Conservation (phyloP, 140 eudicot species). For the Flaveria floridana region DNA sequence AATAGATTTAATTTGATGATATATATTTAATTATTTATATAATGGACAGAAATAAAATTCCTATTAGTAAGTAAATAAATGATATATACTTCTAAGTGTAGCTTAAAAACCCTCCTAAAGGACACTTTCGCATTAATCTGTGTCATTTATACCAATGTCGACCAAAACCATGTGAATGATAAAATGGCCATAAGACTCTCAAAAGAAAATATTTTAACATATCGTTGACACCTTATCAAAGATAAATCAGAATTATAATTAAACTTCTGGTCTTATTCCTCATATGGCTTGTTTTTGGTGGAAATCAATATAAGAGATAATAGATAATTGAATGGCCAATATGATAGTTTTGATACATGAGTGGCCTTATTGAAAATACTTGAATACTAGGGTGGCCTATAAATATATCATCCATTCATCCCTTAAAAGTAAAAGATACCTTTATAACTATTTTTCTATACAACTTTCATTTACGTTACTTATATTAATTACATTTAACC, state of each 20-base stretch:
- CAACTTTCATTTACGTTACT: neutral
- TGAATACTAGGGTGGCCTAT: neutral
- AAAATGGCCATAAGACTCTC: neutral
- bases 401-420: neutral
- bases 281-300: neutral
- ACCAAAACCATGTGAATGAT: neutral
- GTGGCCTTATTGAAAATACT: neutral
- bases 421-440: neutral
- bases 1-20: neutral
- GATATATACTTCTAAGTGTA: conserved; percentile 3
- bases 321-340: neutral
- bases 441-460: neutral
- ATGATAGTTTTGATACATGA: neutral
- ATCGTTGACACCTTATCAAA: neutral
- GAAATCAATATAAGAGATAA: neutral
- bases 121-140: neutral
- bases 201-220: neutral
- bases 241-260: neutral
- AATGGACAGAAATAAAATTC: neutral
- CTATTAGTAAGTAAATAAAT: neutral
- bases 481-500: neutral
- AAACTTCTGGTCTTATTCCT: neutral
- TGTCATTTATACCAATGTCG: neutral
- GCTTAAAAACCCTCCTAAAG: neutral
- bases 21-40: neutral